Evolutionary conservation across 768 basidiomycete species (phyloP).

Genomic region (Suillus sp.): DNA sequence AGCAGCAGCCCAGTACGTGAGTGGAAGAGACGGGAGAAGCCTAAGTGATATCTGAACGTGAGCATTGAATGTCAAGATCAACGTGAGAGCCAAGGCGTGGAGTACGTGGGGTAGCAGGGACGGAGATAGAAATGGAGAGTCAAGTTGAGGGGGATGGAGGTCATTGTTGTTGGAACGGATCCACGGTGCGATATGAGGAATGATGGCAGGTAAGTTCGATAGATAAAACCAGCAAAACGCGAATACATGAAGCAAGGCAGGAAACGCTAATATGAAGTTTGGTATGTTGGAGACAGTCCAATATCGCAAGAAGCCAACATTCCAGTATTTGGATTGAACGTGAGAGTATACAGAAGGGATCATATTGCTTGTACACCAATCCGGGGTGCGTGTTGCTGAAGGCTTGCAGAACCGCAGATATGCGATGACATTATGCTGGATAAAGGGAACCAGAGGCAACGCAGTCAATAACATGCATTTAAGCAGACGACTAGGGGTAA

Average conservation of each 20-base stretch:
- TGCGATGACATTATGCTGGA: conserved; percentile 67
- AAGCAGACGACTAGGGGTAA: conserved; percentile 34
- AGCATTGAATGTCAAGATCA: conserved; percentile 71
- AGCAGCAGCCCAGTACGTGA: conserved; percentile 86
- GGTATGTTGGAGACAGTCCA: conserved; percentile 85
- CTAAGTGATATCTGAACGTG: conserved; percentile 90
- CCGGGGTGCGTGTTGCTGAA: conserved; percentile 24
- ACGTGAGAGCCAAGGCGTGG: conserved; percentile 64
- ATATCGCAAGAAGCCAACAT: conserved; percentile 81
- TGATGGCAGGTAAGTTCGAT: conserved; percentile 10
- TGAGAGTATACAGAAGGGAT: conserved; percentile 79
- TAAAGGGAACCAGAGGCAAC: conserved; percentile 64
- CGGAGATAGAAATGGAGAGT: conserved; percentile 39
- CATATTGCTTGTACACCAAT: conserved; percentile 62
- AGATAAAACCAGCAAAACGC: conserved; percentile 31
- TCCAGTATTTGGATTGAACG: conserved; percentile 87
- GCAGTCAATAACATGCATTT: conserved; percentile 45
- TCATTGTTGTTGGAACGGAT: conserved; percentile 4
- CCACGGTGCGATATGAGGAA: conserved; percentile 10
- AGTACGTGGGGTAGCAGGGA: conserved; percentile 71
- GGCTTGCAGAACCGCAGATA: conserved; percentile 66
- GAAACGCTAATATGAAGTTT: conserved; percentile 81
- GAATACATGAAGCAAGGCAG: conserved; percentile 59
- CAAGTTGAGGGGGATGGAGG: conserved; percentile 6
- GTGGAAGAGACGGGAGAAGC: conserved; percentile 72